Evolutionary conservation across 306 rosid species (phyloP), one percentile per base, ranked within the genome.

Genomic region (Fragaria ananassa): DNA sequence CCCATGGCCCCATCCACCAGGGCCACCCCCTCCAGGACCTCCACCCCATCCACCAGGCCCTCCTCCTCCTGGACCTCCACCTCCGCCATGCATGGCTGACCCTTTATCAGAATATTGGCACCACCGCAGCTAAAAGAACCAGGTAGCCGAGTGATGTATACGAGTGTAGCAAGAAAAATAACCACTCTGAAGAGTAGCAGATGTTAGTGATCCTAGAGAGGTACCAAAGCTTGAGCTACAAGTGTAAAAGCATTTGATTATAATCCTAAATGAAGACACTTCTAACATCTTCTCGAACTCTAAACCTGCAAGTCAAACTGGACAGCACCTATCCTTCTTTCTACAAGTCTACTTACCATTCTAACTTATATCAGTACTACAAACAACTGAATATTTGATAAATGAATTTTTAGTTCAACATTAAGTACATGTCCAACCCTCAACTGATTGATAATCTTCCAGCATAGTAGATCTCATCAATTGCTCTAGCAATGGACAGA

Each of bases 1-100:
- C 11, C 25, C 25, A 25, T 25, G 25, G 25, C 82, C 47, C 47
- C 47, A 44, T 44, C 47, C 47, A 10, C 47, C 47, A 44, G 45
- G 45, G 45, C 45, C 45, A 41, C 45, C 45, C 10, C 45, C 45
- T 47, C 51, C 51, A 47, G 51, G 51, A 10, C 49, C 49, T 10
- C 49, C 49, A 10, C 82, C 82, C 0, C 79, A 63, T 4, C 64
- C 37, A n/a, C 73, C 47, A 10, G 83, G 75, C 1, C 31, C 87
- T 35, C 84, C 79, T 2, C 29, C 87, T 44, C 84, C 79, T 0
- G 54, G 54, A 42, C 70, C 46, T 6, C 71, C 64, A 6, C 58
- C 54, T 23, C 73, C 60, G 0, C 90, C 88, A 31, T 88, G 89
- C 96, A 90, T 89, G 15, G 31, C 45, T 68, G 57, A 50, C 70